phyloP scores from a whole-genome alignment of 208 protist species.

The Leishmania mexicana region DNA sequence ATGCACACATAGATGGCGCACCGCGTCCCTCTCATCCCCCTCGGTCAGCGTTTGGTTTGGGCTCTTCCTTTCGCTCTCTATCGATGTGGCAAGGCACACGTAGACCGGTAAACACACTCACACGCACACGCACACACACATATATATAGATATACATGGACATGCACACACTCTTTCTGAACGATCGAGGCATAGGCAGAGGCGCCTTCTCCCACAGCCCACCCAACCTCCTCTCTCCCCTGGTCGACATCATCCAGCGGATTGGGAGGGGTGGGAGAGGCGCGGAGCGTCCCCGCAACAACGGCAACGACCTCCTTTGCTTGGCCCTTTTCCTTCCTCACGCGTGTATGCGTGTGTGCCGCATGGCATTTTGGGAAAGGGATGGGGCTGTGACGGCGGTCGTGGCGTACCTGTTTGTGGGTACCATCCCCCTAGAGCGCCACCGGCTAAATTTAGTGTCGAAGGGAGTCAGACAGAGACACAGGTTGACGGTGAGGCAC shows the following conservation, averaged over 20 bases:
- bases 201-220: neutral
- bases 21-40: too few species aligned
- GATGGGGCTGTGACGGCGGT: neutral
- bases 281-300: neutral
- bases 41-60: too few species aligned
- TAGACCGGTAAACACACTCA: neutral
- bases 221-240: neutral
- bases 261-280: neutral
- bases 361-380: neutral
- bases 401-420: neutral
- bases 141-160: too few species aligned
- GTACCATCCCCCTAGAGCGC: neutral
- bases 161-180: neutral
- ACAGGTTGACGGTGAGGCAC: neutral
- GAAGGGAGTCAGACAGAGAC: neutral
- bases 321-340: neutral
- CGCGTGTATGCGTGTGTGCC: neutral
- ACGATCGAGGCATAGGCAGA: neutral
- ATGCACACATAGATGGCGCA: too few species aligned
- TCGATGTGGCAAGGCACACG: neutral
- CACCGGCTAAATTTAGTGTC: neutral
- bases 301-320: too few species aligned
- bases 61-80: neutral
- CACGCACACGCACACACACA: neutral
- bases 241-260: neutral